Percentiles rank a stretch among this genome's conserved stretches.
phyloP scores from a whole-genome alignment of 257 asterid genomes.

The Gentiana dahurica region DNA sequence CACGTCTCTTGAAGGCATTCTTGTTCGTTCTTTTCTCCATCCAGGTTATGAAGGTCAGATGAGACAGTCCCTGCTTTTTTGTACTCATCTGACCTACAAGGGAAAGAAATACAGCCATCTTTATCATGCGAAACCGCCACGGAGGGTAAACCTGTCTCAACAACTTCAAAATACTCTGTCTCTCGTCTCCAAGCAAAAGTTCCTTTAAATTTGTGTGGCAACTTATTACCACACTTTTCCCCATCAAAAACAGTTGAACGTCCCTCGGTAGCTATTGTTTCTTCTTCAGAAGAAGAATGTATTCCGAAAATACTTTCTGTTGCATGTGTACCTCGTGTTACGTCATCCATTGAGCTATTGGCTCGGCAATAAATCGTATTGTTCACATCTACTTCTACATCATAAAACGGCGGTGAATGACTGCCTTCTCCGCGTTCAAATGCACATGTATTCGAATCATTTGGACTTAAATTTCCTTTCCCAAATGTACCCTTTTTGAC shows the following conservation, averaged over 20 bases:
- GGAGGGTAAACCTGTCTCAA: conserved; percentile 30
- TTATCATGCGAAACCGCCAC: conserved; percentile 18
- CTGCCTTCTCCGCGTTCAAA: conserved; percentile 32
- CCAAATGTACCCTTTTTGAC: conserved; percentile 24
- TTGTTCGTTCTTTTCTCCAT: conserved; percentile 18
- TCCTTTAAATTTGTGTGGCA: conserved; percentile 19
- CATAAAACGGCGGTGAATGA: conserved; percentile 32
- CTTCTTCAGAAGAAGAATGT: conserved; percentile 23
- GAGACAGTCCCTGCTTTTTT: conserved; percentile 14
- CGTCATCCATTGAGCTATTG: conserved; percentile 22
- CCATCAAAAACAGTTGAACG: conserved; percentile 21
- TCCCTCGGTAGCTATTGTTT: conserved; percentile 14
- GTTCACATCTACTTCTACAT: conserved; percentile 42
- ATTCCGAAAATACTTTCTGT: conserved; percentile 14
- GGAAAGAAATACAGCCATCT: conserved; percentile 14
- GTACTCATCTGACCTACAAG: conserved; percentile 17
- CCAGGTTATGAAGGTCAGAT: conserved; percentile 20
- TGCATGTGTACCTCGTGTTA: conserved; percentile 13
- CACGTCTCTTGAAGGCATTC: conserved; percentile 13
- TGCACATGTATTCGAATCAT: conserved; percentile 30
- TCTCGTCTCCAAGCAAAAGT: conserved; percentile 60
- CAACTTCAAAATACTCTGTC: conserved; percentile 56
- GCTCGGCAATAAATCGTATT: conserved; percentile 14
- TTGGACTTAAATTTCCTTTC: conserved; percentile 22
- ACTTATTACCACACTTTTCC: conserved; percentile 13